Conservation (phyloP, 169 alveolate genomes). For the Eimeria necatrix region DNA sequence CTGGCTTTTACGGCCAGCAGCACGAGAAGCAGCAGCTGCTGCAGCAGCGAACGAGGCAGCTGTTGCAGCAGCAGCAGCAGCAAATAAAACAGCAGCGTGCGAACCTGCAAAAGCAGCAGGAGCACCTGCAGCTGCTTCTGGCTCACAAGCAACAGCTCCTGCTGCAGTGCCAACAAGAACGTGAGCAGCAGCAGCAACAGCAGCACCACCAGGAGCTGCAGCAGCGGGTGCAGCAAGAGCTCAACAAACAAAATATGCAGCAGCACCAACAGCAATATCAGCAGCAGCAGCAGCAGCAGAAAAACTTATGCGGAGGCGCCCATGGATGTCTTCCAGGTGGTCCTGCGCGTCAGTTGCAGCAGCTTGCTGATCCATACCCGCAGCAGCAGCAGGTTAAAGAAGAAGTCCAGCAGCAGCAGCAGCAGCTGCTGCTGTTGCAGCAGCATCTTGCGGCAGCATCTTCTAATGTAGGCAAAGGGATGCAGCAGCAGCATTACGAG, state of each 20-base stretch:
- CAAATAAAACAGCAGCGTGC: neutral
- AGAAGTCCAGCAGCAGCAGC: neutral
- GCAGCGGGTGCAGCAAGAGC: neutral
- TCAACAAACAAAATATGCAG: neutral
- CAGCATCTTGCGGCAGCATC: neutral
- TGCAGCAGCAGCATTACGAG: constrained; percentile 31
- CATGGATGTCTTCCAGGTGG: neutral
- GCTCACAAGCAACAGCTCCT: neutral
- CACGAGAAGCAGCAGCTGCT: neutral
- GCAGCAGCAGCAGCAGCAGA: neutral
- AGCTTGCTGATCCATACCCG: neutral
- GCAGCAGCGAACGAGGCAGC: neutral
- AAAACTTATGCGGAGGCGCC: neutral
- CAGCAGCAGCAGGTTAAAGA: neutral
- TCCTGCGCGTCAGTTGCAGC: neutral
- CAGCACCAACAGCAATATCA: neutral
- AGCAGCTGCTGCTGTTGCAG: neutral
- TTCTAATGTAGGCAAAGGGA: neutral
- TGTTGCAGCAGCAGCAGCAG: constrained; percentile 27
- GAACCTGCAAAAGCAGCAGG: neutral
- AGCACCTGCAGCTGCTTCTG: neutral
- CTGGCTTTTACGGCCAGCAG: neutral
- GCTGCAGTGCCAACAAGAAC: neutral
- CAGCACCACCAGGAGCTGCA: neutral
- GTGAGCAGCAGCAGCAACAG: neutral